A percentile compares a stretch with the other conserved stretches of the same genome.
phyloP scores from a whole-genome alignment of 306 rosid genomes.

The Albizia julibrissin region DNA sequence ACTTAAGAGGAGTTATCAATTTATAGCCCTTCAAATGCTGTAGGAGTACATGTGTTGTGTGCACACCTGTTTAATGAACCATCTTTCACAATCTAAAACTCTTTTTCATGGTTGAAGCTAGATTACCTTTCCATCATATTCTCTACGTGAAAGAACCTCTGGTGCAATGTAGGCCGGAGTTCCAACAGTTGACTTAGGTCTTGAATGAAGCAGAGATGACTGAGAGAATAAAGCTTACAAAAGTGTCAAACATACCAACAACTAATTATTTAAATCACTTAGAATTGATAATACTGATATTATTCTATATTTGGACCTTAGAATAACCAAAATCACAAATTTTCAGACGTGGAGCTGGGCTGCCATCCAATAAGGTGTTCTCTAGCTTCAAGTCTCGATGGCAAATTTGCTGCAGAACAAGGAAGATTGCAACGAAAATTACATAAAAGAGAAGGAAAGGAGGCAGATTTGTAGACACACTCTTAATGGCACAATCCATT shows the following conservation, averaged over 20 bases:
- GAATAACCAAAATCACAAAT: slow-evolving; percentile 92
- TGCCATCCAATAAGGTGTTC: slow-evolving; percentile 82
- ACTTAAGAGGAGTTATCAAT: background rate
- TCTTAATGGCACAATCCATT: background rate
- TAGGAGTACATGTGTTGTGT: background rate
- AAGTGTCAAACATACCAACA: background rate
- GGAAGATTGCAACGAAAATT: slow-evolving; percentile 11
- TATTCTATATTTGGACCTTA: slow-evolving; percentile 53
- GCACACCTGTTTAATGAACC: background rate
- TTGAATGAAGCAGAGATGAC: slow-evolving; percentile 89
- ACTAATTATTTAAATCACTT: slow-evolving; percentile 28
- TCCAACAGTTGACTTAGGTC: slow-evolving; percentile 82
- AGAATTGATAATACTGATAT: slow-evolving; percentile 15
- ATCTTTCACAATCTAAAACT: slow-evolving; percentile 19
- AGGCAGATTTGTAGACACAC: slow-evolving; percentile 12
- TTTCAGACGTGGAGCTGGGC: slow-evolving; percentile 87
- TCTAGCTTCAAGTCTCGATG: slow-evolving; percentile 88
- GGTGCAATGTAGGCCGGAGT: slow-evolving; percentile 94
- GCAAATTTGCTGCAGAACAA: slow-evolving; percentile 72
- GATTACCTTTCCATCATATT: slow-evolving; percentile 87
- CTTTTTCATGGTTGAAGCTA: slow-evolving; percentile 14
- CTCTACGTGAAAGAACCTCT: slow-evolving; percentile 83
- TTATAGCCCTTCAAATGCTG: background rate
- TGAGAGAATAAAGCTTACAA: slow-evolving; percentile 42
- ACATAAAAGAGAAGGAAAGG: slow-evolving; percentile 7